Evolutionary conservation across 805 yeast species (phyloP).

Genomic region (Pichia thaimueangensis): DNA sequence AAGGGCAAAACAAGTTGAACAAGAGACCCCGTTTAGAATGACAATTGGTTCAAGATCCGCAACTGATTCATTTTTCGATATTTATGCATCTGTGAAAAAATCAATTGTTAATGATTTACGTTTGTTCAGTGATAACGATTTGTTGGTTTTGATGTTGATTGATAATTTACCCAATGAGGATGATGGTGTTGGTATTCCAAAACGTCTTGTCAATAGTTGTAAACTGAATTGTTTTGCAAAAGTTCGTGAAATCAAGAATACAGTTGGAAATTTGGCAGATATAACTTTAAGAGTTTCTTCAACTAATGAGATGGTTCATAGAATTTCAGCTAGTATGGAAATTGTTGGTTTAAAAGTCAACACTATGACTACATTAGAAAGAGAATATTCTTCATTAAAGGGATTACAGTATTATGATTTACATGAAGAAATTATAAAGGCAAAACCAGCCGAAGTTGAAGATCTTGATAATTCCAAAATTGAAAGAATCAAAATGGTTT

Average conservation of each 20-base stretch:
- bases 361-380: conserved; percentile 87
- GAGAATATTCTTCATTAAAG: conserved; percentile 80
- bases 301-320: conserved; percentile 38
- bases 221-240: conserved; percentile 71
- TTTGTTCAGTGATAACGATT: conserved; percentile 63
- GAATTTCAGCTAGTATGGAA: conserved; percentile 56
- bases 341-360: conserved; percentile 67
- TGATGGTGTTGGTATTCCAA: conserved; percentile 18
- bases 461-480: conserved; percentile 34
- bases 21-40: conserved; percentile 56
- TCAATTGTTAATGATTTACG: conserved; percentile 43
- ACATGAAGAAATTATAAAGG: conserved; percentile 56
- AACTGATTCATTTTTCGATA: conserved; percentile 82
- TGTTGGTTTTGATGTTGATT: conserved; percentile 57
- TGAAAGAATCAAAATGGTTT: conserved; percentile 38
- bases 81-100: conserved; percentile 65
- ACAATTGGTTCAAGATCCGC: conserved; percentile 74
- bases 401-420: conserved; percentile 82
- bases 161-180: conserved; percentile 32
- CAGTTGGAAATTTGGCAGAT: conserved; percentile 63
- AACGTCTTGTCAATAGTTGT: conserved; percentile 13
- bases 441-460: conserved; percentile 47
- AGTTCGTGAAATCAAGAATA: conserved; percentile 62
- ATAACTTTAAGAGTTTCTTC: conserved; percentile 65
- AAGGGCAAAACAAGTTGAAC: conserved; percentile 57